Percentiles rank a stretch among this genome's conserved stretches.
Evolutionary conservation across 148 eudicot species (phyloP).

Genomic region (Hydrangea macrophylla): DNA sequence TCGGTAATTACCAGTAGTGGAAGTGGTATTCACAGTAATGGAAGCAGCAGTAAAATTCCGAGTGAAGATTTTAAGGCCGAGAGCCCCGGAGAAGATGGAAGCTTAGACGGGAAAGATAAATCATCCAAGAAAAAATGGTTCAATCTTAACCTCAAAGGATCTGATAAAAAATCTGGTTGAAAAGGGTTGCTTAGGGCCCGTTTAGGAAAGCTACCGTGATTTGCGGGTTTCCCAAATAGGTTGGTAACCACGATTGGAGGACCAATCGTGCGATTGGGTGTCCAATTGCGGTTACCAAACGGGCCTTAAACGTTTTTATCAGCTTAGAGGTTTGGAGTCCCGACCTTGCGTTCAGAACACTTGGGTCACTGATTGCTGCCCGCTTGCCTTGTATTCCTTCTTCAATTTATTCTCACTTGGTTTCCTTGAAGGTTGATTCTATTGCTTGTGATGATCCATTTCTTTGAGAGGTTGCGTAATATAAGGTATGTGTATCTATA

Average conservation of each 20-base stretch:
- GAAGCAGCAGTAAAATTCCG: constrained; percentile 62
- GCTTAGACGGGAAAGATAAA: constrained; percentile 81
- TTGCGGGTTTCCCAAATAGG: no score
- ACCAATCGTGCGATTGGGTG: no score
- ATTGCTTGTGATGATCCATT: background rate
- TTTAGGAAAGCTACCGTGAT: no score
- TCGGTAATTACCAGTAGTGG: constrained; percentile 29
- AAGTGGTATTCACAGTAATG: constrained; percentile 45
- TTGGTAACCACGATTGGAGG: no score
- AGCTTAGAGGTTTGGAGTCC: constrained; percentile 12
- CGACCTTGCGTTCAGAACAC: constrained; percentile 6
- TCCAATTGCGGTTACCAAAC: no score
- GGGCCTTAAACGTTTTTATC: background rate
- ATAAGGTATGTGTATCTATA: background rate
- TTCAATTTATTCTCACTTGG: constrained; percentile 4
- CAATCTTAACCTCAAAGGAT: constrained; percentile 76
- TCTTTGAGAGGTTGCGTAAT: background rate
- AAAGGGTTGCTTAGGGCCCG: background rate
- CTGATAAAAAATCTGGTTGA: constrained; percentile 46
- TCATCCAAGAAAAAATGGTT: constrained; percentile 82
- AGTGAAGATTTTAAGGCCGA: constrained; percentile 56
- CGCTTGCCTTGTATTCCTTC: background rate
- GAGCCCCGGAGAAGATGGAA: constrained; percentile 74
- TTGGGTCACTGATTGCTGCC: background rate
- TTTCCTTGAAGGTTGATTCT: constrained; percentile 2